Evolutionary conservation across 805 yeast genomes (phyloP).

Genomic region (Saturnispora gosingensis): DNA sequence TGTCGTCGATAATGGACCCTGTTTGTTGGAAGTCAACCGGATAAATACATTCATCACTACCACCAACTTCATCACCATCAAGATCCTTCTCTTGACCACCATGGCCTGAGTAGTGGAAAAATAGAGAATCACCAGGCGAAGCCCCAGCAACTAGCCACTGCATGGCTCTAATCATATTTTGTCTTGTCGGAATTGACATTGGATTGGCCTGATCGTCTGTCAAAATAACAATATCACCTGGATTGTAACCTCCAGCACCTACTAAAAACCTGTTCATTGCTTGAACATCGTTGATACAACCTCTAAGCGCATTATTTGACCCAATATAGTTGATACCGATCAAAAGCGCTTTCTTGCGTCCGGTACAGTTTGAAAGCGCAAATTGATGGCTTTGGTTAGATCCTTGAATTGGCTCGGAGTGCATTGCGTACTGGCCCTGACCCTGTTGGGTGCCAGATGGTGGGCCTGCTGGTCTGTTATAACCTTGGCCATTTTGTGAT

Average conservation of each 20-base stretch:
- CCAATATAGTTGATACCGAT: conserved; percentile 77
- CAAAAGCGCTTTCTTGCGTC: conserved; percentile 63
- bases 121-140: conserved; percentile 64
- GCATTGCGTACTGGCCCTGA: conserved; percentile 15
- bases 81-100: conserved; percentile 67
- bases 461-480: conserved; percentile 1
- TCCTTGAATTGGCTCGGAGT: conserved; percentile 22
- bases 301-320: conserved; percentile 48
- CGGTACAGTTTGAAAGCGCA: conserved; percentile 63
- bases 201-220: conserved; percentile 46
- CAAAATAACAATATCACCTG: conserved; percentile 49
- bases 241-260: conserved; percentile 36
- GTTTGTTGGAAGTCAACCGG: conserved; percentile 42
- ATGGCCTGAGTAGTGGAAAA: conserved; percentile 82
- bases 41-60: conserved; percentile 30
- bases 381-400: conserved; percentile 24
- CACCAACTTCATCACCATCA: conserved; percentile 30
- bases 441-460: conserved; percentile 17
- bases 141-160: conserved; percentile 73
- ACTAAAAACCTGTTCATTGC: conserved; percentile 36
- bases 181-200: conserved; percentile 49
- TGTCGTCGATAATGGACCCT: conserved; percentile 69
- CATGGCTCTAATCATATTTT: conserved; percentile 69
- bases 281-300: conserved; percentile 73
- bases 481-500: neutral